phyloP scores from a whole-genome alignment of 805 yeast species.

The Ogataea pini region DNA sequence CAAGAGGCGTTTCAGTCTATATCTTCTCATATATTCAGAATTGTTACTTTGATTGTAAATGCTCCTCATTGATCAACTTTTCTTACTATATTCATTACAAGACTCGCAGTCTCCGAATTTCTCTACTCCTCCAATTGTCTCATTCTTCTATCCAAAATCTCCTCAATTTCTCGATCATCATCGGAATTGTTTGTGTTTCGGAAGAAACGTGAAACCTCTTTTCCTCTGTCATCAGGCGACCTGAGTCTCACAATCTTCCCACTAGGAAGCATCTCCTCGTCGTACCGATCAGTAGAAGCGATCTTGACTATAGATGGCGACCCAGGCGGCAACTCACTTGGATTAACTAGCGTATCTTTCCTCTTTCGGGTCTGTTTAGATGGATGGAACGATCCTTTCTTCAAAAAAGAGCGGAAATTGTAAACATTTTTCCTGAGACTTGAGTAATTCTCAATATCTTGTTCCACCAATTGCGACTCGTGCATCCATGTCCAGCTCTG shows the following conservation, averaged over 20 bases:
- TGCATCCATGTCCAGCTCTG: slow-evolving; percentile 75
- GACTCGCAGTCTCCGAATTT: too few species aligned
- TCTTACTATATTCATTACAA: too few species aligned
- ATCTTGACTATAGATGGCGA: slow-evolving; percentile 37
- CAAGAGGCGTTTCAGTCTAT: too few species aligned
- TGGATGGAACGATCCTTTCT: slow-evolving; percentile 38
- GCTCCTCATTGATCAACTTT: too few species aligned
- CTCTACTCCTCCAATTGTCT: slow-evolving; percentile 4
- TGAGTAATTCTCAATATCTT: slow-evolving; percentile 25
- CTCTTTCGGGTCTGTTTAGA: slow-evolving; percentile 44
- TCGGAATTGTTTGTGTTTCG: slow-evolving; percentile 36
- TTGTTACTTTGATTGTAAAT: too few species aligned
- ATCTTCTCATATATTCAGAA: too few species aligned
- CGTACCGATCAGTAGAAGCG: slow-evolving; percentile 40
- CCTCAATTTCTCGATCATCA: slow-evolving; percentile 56
- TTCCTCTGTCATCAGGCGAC: slow-evolving; percentile 19
- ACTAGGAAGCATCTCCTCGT: slow-evolving; percentile 68
- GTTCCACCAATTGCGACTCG: slow-evolving; percentile 33
- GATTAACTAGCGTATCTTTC: slow-evolving; percentile 47
- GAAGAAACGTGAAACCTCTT: slow-evolving; percentile 28
- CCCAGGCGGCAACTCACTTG: slow-evolving; percentile 54
- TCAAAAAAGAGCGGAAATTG: slow-evolving; percentile 32
- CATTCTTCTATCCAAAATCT: slow-evolving; percentile 30
- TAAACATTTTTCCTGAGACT: slow-evolving; percentile 19
- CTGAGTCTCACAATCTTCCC: slow-evolving; percentile 59